A percentile compares a stretch with the other conserved stretches of the same genome.
Evolutionary conservation across 176 grass and related monocot genomes (phyloP).

Genomic region (Oryza meyeriana): DNA sequence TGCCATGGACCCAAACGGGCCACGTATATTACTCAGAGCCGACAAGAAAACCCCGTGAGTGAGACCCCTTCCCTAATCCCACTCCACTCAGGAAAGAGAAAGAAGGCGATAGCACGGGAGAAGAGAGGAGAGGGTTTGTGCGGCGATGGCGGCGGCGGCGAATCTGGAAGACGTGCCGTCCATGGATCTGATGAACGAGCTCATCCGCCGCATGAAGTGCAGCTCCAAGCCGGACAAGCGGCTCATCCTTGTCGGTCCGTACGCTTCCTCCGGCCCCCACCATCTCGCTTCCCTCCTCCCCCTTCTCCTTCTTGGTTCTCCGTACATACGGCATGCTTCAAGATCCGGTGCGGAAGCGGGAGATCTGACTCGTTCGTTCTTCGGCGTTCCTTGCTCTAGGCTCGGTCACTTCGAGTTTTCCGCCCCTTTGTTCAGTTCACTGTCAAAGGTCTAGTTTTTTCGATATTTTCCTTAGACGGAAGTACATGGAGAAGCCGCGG

Average conservation of each 20-base stretch:
- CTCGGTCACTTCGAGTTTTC: not conserved
- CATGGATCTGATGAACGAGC: conserved; percentile 93
- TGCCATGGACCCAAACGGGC: too few species aligned
- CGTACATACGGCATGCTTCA: too few species aligned
- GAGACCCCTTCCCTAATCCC: too few species aligned
- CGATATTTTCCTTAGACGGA: not conserved
- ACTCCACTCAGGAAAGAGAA: too few species aligned
- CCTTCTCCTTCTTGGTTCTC: not conserved
- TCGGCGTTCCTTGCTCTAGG: not conserved
- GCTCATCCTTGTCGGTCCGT: conserved; percentile 39
- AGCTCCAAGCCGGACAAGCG: conserved; percentile 92
- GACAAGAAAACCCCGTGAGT: too few species aligned
- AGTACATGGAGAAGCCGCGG: not conserved
- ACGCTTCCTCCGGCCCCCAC: not conserved
- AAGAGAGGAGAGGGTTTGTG: not conserved
- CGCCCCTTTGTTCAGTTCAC: too few species aligned
- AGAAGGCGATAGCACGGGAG: too few species aligned
- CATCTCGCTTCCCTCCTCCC: not conserved
- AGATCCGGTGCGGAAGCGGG: conserved; percentile 4
- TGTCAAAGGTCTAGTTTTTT: not conserved
- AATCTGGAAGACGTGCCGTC: conserved; percentile 87
- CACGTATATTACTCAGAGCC: too few species aligned
- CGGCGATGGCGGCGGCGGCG: conserved; percentile 40
- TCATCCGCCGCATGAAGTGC: conserved; percentile 88
- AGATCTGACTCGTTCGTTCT: not conserved